Percentiles rank a stretch among this genome's conserved stretches.
These are phyloP conservation scores for Entomophthora muscae DNA, from an alignment of 371 early-diverging fungal species.

Conservation along the genomic window DNA sequence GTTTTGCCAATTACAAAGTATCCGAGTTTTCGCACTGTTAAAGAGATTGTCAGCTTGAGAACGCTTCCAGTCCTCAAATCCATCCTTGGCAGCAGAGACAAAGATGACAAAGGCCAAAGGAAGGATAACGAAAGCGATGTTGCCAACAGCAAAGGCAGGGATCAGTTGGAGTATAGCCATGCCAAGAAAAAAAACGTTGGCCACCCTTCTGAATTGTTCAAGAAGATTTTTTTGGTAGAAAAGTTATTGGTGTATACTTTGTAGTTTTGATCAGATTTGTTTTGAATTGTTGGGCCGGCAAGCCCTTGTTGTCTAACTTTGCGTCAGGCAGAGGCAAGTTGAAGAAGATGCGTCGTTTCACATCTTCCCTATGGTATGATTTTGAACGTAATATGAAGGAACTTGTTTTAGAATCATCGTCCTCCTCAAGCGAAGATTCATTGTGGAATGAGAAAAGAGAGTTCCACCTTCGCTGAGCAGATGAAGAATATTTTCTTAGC, in stretches of 20 bases:
- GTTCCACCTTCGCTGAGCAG: background rate
- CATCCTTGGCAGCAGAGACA: conserved; percentile 89
- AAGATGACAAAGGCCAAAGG: conserved; percentile 78
- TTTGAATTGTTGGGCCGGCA: conserved; percentile 42
- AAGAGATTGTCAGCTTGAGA: conserved; percentile 74
- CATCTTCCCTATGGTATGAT: conserved; percentile 11
- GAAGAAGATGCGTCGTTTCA: conserved; percentile 38
- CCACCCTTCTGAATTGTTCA: conserved; percentile 87
- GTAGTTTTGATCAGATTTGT: conserved; percentile 41
- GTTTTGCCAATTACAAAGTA: conserved; percentile 56
- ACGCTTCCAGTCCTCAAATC: conserved; percentile 86
- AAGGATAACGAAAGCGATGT: conserved; percentile 54
- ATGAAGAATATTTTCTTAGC: background rate
- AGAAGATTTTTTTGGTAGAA: conserved; percentile 93
- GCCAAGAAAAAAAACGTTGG: conserved; percentile 92
- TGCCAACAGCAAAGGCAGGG: conserved; percentile 55
- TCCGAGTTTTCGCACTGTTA: conserved; percentile 56
- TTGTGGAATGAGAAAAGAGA: background rate
- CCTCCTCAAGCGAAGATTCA: background rate
- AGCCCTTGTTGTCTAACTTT: conserved; percentile 26
- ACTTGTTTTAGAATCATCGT: background rate
- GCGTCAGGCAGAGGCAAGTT: conserved; percentile 38
- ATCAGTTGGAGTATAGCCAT: conserved; percentile 82
- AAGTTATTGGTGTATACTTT: conserved; percentile 81
- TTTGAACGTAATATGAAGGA: conserved; percentile 6